A percentile compares a stretch with the other conserved stretches of the same genome.
Conservation (phyloP, 2,329 filamentous ascomycete species). For the Talaromyces pinophilus region DNA sequence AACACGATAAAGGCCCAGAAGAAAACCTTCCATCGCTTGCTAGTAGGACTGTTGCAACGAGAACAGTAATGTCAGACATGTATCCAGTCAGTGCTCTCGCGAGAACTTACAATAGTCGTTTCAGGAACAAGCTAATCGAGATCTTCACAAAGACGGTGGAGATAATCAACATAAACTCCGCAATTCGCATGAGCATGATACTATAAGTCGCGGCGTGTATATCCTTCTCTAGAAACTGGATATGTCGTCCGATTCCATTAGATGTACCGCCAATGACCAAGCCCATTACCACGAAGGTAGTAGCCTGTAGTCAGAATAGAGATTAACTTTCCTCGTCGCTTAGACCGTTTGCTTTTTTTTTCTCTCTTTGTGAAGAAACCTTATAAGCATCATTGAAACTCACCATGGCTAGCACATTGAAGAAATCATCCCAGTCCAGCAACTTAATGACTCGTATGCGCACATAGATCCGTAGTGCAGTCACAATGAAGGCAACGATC, state of each 20-base stretch:
- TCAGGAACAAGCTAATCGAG: slow-evolving; percentile 26
- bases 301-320: slow-evolving; percentile 4
- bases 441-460: slow-evolving; percentile 23
- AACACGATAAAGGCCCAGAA: slow-evolving; percentile 27
- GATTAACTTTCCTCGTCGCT: slow-evolving; percentile 8
- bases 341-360: background rate
- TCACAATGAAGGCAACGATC: slow-evolving; percentile 22
- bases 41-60: slow-evolving; percentile 13
- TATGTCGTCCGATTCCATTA: slow-evolving; percentile 16
- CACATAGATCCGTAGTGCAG: slow-evolving; percentile 25
- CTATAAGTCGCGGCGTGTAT: slow-evolving; percentile 13
- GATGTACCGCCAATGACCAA: slow-evolving; percentile 16
- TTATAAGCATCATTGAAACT: slow-evolving; percentile 1
- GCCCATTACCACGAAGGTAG: slow-evolving; percentile 16
- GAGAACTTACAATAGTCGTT: slow-evolving; percentile 24
- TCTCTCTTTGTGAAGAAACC: background rate
- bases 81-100: background rate
- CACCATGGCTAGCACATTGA: slow-evolving; percentile 26
- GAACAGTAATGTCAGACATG: background rate
- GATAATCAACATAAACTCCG: slow-evolving; percentile 25
- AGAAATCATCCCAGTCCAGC: slow-evolving; percentile 26
- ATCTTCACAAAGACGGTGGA: slow-evolving; percentile 26
- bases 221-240: background rate
- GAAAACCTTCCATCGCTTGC: slow-evolving; percentile 23
- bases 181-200: slow-evolving; percentile 25